A percentile compares a stretch with the other conserved stretches of the same genome.
phyloP scores from a whole-genome alignment of 2,329 filamentous ascomycete species.

The Xylariaceae sp. region DNA sequence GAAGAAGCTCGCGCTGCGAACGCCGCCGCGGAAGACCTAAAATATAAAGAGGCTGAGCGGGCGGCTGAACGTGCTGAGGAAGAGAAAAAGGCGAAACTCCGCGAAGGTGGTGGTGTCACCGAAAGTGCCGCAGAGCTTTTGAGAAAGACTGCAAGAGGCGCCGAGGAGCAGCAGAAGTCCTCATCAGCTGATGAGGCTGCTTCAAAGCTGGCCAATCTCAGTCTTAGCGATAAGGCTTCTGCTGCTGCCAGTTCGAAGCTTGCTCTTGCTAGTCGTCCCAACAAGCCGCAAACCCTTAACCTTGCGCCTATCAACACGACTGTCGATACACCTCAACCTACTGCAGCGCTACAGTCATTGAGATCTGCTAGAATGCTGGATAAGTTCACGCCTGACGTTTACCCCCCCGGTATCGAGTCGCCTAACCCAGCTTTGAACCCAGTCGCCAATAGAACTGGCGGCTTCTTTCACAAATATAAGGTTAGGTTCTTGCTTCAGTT shows the following conservation, averaged over 20 bases:
- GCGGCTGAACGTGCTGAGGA: conserved; percentile 71
- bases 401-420: conserved; percentile 77
- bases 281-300: conserved; percentile 84
- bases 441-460: conserved; percentile 71
- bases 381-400: conserved; percentile 71
- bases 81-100: conserved; percentile 56
- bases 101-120: conserved; percentile 35
- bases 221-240: conserved; percentile 47
- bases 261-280: conserved; percentile 49
- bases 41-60: conserved; percentile 65
- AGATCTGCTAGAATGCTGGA: conserved; percentile 86
- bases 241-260: conserved; percentile 45
- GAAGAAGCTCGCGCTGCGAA: conserved; percentile 41
- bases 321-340: conserved; percentile 87
- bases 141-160: conserved; percentile 32
- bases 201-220: conserved; percentile 49
- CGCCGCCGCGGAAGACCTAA: conserved; percentile 55
- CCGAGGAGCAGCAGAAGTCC: conserved; percentile 35
- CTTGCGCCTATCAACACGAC: conserved; percentile 72
- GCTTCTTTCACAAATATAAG: conserved; percentile 87
- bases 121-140: conserved; percentile 48
- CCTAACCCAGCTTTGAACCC: conserved; percentile 88
- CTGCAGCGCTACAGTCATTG: conserved; percentile 85
- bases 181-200: conserved; percentile 39
- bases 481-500: conserved; percentile 94